Evolutionary conservation across 1,139 yeast genomes (phyloP), one percentile per base, ranked within the genome.

Genomic region (Yamadazyma oceani): DNA sequence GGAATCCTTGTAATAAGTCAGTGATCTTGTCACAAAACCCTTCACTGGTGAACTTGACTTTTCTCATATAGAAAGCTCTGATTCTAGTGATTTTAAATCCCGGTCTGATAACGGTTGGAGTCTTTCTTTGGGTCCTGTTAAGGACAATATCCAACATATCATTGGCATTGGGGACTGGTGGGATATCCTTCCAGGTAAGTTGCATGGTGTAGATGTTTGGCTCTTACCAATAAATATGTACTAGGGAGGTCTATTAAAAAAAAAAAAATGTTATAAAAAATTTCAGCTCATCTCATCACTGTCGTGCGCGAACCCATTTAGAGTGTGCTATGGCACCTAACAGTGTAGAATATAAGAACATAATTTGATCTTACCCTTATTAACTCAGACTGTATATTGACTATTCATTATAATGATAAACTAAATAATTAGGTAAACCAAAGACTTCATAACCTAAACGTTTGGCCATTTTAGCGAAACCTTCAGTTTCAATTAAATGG

Each of bases 401-500:
- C 27, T 43, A 82, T 59, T 84, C 92, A 55, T 85, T 82, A 60
- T 73, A 77, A 55, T 92, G 98, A 61, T 77, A 92, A 23, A 92
- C 97, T 57, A 92, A 69, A 61, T 92, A 92, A 63, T 92, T 89
- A 38, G 98, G 98, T 57, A 92, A 73, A 4, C 98, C 98, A 60
- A 73, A 84, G 17, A 90, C 90, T 51, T 84, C 86, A 64, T 92
- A 90, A 21, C 96, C 96, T 45, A 92, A 73, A 51, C 98, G 74
- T 62, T 87, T 87, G 31, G 96, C 96, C 98, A 92, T 92, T 62
- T 87, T 88, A 19, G 98, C 97, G 64, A 92, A 92, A 16, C 98
- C 98, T 66, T 92, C 98, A 6, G 97, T 89, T 66, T 92, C 98
- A 49, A 92, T 89, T 64, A 92, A 74, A 58, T 92, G 96, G 62